Evolutionary conservation across 208 protist genomes (phyloP).

Genomic region (Balamuthia mandrillaris): DNA sequence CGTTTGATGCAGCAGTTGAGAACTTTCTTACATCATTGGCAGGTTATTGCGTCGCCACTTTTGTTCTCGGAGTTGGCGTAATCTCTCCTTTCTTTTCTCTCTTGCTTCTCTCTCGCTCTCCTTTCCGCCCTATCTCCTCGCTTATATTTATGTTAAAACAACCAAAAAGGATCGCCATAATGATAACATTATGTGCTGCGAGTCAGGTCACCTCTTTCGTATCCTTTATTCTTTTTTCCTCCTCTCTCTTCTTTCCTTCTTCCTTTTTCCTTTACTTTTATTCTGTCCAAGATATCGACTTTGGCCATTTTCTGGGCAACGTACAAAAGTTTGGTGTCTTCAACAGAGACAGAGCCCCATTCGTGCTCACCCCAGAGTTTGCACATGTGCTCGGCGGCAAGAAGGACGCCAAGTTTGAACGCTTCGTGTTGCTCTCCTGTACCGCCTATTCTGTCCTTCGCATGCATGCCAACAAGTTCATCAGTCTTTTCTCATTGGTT

Average conservation of each 20-base stretch:
- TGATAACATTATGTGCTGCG: slow-evolving; percentile 77
- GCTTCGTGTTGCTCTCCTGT: slow-evolving; percentile 63
- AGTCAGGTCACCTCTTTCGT: slow-evolving; percentile 73
- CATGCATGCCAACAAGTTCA: slow-evolving; percentile 68
- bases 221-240: not conserved
- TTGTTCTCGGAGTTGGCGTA: slow-evolving; percentile 80
- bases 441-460: slow-evolving; percentile 72
- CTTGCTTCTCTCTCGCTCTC: not conserved
- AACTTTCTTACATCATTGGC: slow-evolving; percentile 57
- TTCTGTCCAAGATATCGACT: slow-evolving; percentile 85
- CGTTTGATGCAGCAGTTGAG: not conserved
- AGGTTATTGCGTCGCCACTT: slow-evolving; percentile 89
- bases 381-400: slow-evolving; percentile 69
- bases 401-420: slow-evolving; percentile 39
- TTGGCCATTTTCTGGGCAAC: slow-evolving; percentile 84
- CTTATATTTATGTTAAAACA: not conserved
- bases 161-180: slow-evolving; percentile 60
- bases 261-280: not conserved
- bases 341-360: slow-evolving; percentile 53
- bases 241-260: not conserved
- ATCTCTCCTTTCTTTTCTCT: too few species aligned
- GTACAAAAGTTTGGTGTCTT: slow-evolving; percentile 45
- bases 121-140: not conserved
- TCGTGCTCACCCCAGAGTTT: slow-evolving; percentile 81
- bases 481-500: slow-evolving; percentile 76